A percentile compares a stretch with the other conserved stretches of the same genome.
These are phyloP conservation scores for Paracorniculantispora psalliotae DNA, from an alignment of 2,329 filamentous ascomycete species.

Conservation along the genomic window DNA sequence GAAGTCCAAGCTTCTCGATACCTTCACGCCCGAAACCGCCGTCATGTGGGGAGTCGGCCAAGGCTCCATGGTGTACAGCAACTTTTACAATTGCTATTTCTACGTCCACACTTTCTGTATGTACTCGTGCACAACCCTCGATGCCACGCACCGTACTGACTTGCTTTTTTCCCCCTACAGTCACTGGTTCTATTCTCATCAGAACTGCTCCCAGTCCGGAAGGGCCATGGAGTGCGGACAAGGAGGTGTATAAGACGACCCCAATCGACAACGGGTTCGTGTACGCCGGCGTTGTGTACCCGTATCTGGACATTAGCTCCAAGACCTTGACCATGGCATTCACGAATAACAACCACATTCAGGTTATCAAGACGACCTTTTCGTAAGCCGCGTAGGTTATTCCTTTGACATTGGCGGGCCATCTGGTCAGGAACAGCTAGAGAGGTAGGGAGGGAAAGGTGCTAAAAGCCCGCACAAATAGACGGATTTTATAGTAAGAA, in stretches of 20 bases:
- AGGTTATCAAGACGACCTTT: neutral
- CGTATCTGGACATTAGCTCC: neutral
- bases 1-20: conserved; percentile 27
- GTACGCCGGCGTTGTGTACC: neutral
- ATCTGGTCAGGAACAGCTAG: too few relatives aligned
- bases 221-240: neutral
- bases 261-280: neutral
- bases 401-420: too few relatives aligned
- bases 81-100: conserved; percentile 30
- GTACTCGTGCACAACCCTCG: too few relatives aligned
- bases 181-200: too few relatives aligned
- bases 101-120: conserved; percentile 25
- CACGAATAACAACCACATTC: neutral
- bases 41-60: conserved; percentile 34
- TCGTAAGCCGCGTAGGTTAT: too few relatives aligned
- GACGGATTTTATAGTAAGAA: too few relatives aligned
- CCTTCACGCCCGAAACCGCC: conserved; percentile 31
- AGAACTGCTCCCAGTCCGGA: too few relatives aligned
- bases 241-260: neutral
- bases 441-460: too few relatives aligned
- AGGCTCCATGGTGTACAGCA: conserved; percentile 34
- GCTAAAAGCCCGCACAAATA: too few relatives aligned
- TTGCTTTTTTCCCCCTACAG: too few relatives aligned
- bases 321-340: neutral
- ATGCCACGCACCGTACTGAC: too few relatives aligned